Evolutionary conservation across 2,329 filamentous ascomycete genomes (phyloP), one percentile per base, ranked within the genome.

Genomic region (Pseudocercospora fuligena): DNA sequence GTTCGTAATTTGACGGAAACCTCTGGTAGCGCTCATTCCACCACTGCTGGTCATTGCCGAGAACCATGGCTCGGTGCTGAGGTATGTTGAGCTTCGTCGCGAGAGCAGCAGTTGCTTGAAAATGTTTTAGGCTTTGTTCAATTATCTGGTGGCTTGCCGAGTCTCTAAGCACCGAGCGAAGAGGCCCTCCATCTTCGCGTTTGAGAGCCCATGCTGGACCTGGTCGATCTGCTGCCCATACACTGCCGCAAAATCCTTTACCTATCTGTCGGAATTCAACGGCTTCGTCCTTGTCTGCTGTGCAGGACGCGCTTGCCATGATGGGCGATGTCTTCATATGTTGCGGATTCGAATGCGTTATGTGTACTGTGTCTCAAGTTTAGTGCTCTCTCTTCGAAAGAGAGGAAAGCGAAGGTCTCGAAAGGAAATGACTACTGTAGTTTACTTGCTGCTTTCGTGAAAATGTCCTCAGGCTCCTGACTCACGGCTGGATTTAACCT

Each of bases 191-290:
- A n/a, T 66, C 64, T 59, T 63, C 64, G 2, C 53, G 59, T 31
- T 67, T 67, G 21, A 64, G 46, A 1, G 61, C 61, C 25, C 27
- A 31, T n/a, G 56, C 21, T 3, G 57, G 46, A 27, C 65, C 61
- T 6, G 54, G 46, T 9, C 12, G 40, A 33, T 60, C 56, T 21
- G 23, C 43, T 16, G 61, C 65, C 65, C 65, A 67, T 25, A 67
- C 58, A 19, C 61, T 62, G 40, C 61, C 61, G 56, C 65, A 67
- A 29, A 60, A 61, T 6, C 65, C 61, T 58, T 64, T 67, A n/a
- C 63, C 57, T 14, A 65, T 65, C 29, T 65, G 59, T 21, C 59
- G 33, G n/a, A 61, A 61, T 61, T 21, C 47, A 25, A 51, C 8
- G n/a, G 12, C 25, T 21, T 51, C 47, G 14, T 51, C 21, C 47